A percentile compares a stretch with the other conserved stretches of the same genome.
Conservation (phyloP, 768 basidiomycete species). For the Psilocybe azurescens region DNA sequence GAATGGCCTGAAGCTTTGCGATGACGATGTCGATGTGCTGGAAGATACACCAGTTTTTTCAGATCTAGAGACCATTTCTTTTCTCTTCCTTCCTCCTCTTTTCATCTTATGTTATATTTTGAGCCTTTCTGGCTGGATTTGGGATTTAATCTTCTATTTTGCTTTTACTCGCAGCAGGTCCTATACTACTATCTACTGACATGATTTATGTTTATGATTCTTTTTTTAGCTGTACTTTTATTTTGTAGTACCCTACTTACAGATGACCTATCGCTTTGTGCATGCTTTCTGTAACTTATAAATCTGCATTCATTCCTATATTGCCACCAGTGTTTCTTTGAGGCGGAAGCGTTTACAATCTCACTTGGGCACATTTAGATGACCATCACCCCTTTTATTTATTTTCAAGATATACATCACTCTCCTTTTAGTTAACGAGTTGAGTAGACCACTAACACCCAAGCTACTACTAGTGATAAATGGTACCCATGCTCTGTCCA, state of each 20-base stretch:
- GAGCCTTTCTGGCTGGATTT: background rate
- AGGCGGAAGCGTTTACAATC: too few species aligned
- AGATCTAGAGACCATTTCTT: background rate
- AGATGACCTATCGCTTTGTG: background rate
- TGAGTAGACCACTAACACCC: too few species aligned
- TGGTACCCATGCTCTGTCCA: too few species aligned
- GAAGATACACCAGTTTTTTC: background rate
- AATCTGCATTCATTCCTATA: background rate
- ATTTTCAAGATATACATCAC: too few species aligned
- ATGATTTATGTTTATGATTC: background rate
- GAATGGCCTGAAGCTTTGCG: slow-evolving; percentile 76
- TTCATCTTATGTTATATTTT: background rate
- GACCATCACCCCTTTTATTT: too few species aligned
- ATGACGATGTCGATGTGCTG: slow-evolving; percentile 38
- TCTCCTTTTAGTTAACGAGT: too few species aligned
- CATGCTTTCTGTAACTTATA: slow-evolving; percentile 12
- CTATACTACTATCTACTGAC: background rate
- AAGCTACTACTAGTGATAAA: too few species aligned
- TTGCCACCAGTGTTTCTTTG: background rate
- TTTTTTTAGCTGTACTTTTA: slow-evolving; percentile 1
- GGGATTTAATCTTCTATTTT: background rate
- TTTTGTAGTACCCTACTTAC: slow-evolving; percentile 5
- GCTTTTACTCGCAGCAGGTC: background rate
- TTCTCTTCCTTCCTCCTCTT: background rate
- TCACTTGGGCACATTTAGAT: too few species aligned